Base-by-base conservation (phyloP, 2,329 filamentous ascomycete species). In the Xylaria sp. region DNA sequence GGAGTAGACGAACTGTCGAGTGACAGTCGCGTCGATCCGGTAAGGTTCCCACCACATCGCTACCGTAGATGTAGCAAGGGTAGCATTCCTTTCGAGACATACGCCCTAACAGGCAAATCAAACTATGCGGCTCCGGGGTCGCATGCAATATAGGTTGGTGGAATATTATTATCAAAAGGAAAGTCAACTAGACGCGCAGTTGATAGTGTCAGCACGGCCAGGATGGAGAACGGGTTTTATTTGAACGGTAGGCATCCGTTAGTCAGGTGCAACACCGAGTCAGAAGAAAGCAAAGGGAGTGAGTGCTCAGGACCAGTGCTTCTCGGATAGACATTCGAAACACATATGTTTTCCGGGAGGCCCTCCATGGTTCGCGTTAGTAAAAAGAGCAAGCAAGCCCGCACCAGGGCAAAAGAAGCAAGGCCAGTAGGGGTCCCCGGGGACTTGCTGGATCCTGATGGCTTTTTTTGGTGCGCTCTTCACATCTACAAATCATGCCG, bases 31-130 rank as follows among this genome's bases (percentile, higher is more conserved):
- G 65, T 89, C 82, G 67, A 92, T 90, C 56, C 79, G 81, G 61
- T 85, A 81, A 52, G 85, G 77, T 68, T 89, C 87, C 88, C 88
- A 92, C 87, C 88, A 91, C 70, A 85, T 75, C 54, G 62, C 62
- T 60, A 66, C 59, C 60, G 62, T 63, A 44, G 61, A 50, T 52
- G 49, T 56, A 49, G 41, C 47, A 57, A 57, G 54, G 58, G 59
- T 63, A 55, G 59, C 63, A 68, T 68, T 62, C 59, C 58, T 62
- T 39, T 48, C 58, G 50, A 37, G 53, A 53, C 44, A 48, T 56
- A 52, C 55, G 57, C 56, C 59, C 56, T 48, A 60, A 45, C 44
- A 57, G 57, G 56, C 48, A 55, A 53, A 51, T 52, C 49, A 40
- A 47, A 53, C 56, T 39, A 52, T 45, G 52, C 47, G 48, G 52